Evolutionary conservation across 1,139 yeast genomes (phyloP), one percentile per base, ranked within the genome.

Genomic region (Petasospora rhodanensis): DNA sequence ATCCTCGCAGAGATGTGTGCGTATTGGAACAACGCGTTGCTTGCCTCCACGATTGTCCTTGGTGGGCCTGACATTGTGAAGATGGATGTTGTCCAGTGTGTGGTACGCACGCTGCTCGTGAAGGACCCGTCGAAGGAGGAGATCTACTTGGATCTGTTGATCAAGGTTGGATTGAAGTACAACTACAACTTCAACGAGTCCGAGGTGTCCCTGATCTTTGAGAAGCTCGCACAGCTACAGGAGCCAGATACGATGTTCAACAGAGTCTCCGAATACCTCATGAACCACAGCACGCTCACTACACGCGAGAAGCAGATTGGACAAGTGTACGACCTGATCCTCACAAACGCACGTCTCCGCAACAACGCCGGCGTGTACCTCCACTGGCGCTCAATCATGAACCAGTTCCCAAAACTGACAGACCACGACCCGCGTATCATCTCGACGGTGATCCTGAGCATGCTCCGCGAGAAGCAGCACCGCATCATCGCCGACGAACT

Each of bases 401-500:
- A 45, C 24, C 24, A 25, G 9, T 46, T 47, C 28, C 28, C 37
- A 1, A 28, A 46, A 3, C 18, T 55, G 4, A 29, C 38, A 15
- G 41, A 43, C 4, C 58, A 55, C 37, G 59, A 55, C 29, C 37
- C 52, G 4, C 38, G 50, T 22, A 45, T 55, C 2, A 17, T 66
- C n/a, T 51, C 59, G 5, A 52, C 49, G 24, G 40, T 66, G 18
- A 46, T 67, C 6, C 46, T 48, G 14, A 35, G 50, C 6, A 58
- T 61, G 38, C 52, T 61, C 9, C 57, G 55, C 26, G 54, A 57
- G 28, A 52, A 44, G 28, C 48, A 61, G 27, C 65, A 62, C 35
- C 46, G 56, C 16, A 13, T 24, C 4, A 22, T 59, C 7, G 60
- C 62, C 6, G 42, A 42, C 8, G 58, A 61, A 14, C 32, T 66